Base-by-base conservation (phyloP, 495 filamentous ascomycete genomes). In the Podospora australis region DNA sequence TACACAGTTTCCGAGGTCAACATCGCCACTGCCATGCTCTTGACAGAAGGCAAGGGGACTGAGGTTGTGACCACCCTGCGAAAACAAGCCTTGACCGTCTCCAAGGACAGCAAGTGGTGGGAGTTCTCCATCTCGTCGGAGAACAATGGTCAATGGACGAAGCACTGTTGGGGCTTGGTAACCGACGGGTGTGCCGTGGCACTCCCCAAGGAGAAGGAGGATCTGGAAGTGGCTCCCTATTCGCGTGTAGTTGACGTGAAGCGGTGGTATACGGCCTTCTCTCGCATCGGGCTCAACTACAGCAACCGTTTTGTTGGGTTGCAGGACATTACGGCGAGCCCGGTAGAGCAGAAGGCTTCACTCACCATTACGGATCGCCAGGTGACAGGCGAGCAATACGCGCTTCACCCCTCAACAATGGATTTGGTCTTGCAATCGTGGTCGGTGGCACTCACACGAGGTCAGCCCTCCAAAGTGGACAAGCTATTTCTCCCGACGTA, bases 81-180 rank as follows among this genome's bases (percentile, higher is more conserved):
- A 14, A 10, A 14, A 2, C 11, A 13, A 14, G 11, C 29, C 11
- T 14, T 34, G 29, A 34, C 29, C 29, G 16, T 13, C 29, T 34
- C 29, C 11, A 14, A 10, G 1, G 64, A 74, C 25, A 63, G 56
- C 9, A 43, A 66, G 6, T 78, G 70, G 71, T 76, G 61, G 51
- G 66, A 72, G 13, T 80, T 80, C 48, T 48, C 46, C 0, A 64
- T 79, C 17, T 26, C 58, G 2, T 74, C 72, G 0, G 53, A 64
- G 22, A 68, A 68, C 34, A 70, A 65, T 1, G 36, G 44, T 4
- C 36, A 39, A 3, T 75, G 70, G 71, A 67, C 44, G 0, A 70
- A 69, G 38, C 71, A 75, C 43, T 73, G 71, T 39, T 44, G 42
- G 6, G 74, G 74, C 1, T 52, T 66, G 20, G 67, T 66, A 4